Evolutionary conservation across 2,329 filamentous ascomycete genomes (phyloP).

Genomic region (Coleophoma eucalyptorum): DNA sequence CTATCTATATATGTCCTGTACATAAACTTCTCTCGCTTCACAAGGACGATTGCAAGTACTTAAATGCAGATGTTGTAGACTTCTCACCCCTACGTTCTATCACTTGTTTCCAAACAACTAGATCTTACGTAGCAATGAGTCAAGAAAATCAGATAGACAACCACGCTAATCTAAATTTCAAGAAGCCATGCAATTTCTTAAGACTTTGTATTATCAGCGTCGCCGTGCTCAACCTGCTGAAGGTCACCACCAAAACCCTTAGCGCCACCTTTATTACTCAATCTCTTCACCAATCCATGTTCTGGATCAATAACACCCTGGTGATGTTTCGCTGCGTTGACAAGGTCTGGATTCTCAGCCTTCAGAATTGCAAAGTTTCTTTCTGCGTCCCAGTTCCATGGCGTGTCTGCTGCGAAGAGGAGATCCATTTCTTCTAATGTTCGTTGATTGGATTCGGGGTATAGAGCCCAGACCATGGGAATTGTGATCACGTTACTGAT

Average conservation of each 20-base stretch:
- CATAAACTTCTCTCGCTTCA: too few relatives aligned
- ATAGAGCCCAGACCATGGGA: conserved; percentile 64
- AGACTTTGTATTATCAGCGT: background rate
- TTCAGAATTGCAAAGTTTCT: conserved; percentile 59
- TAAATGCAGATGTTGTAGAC: too few relatives aligned
- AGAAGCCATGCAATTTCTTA: too few relatives aligned
- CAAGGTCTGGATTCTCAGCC: conserved; percentile 51
- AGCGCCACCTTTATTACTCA: background rate
- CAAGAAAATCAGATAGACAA: too few relatives aligned
- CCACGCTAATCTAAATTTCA: too few relatives aligned
- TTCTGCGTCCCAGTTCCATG: conserved; percentile 71
- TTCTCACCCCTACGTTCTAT: too few relatives aligned
- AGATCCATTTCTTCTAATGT: conserved; percentile 75
- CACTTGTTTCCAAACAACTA: too few relatives aligned
- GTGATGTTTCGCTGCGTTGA: conserved; percentile 27
- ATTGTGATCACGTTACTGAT: conserved; percentile 63
- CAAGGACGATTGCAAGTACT: too few relatives aligned
- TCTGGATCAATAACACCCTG: background rate
- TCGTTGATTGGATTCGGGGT: conserved; percentile 70
- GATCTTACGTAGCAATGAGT: too few relatives aligned
- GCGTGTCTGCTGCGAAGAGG: conserved; percentile 62
- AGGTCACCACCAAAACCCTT: background rate
- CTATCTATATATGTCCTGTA: too few relatives aligned
- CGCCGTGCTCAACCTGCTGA: background rate
- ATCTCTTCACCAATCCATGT: background rate